phyloP scores from a whole-genome alignment of 305 asterid species.

The Caryopteris hybrid region DNA sequence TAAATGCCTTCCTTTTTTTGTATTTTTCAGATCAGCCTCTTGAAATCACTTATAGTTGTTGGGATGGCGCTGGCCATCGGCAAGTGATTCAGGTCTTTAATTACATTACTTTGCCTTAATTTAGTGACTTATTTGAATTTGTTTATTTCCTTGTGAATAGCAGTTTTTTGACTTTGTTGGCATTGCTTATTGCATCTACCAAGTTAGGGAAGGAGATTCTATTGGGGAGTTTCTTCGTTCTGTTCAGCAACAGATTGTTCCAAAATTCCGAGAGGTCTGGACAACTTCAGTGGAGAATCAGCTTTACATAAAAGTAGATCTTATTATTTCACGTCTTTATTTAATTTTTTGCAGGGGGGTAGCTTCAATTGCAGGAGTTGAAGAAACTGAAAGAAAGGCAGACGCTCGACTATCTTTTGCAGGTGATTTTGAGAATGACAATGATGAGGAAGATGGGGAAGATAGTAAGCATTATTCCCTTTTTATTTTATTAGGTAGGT shows the following conservation, averaged over 20 bases:
- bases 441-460: slow-evolving; percentile 70
- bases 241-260: slow-evolving; percentile 97
- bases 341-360: slow-evolving; percentile 57
- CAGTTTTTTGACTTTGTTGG: not conserved
- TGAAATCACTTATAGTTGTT: slow-evolving; percentile 88
- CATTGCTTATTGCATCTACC: too few relatives aligned
- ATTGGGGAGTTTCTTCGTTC: too few relatives aligned
- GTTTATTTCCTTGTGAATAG: not conserved
- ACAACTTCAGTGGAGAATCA: slow-evolving; percentile 90
- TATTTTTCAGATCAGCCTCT: slow-evolving; percentile 74
- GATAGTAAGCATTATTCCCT: slow-evolving; percentile 31
- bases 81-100: slow-evolving; percentile 65
- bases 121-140: not conserved
- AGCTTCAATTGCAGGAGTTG: slow-evolving; percentile 73
- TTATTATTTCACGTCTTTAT: slow-evolving; percentile 69
- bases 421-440: slow-evolving; percentile 72
- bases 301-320: slow-evolving; percentile 96
- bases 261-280: slow-evolving; percentile 91
- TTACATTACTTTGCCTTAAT: not conserved
- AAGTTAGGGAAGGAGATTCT: too few relatives aligned
- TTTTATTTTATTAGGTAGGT: too few relatives aligned
- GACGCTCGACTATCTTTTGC: slow-evolving; percentile 81
- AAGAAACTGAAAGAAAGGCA: slow-evolving; percentile 97
- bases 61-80: slow-evolving; percentile 99
- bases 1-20: slow-evolving; percentile 12